Conservation (phyloP, 73 alveolate species). For the Paraurostyla sp. region DNA sequence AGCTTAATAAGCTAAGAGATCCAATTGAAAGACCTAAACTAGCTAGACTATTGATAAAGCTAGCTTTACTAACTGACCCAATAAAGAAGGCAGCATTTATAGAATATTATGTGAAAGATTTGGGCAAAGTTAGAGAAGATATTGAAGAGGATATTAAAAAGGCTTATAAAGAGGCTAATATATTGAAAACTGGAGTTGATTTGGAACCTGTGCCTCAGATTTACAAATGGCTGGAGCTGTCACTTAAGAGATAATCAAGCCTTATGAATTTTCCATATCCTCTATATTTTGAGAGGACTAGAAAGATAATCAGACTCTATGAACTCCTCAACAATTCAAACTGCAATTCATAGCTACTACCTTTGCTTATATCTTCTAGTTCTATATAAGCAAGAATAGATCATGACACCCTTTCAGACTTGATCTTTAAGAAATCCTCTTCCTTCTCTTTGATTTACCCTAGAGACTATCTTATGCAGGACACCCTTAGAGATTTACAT, state of each 20-base stretch:
- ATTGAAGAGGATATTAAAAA: slow-evolving; percentile 13
- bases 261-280: slow-evolving; percentile 10
- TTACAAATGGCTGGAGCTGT: not conserved
- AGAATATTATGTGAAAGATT: slow-evolving; percentile 61
- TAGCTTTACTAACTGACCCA: slow-evolving; percentile 39
- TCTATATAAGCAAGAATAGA: not conserved
- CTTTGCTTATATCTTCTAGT: not conserved
- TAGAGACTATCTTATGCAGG: slow-evolving; percentile 14
- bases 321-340: slow-evolving; percentile 48
- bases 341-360: not conserved
- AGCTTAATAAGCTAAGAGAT: slow-evolving; percentile 57
- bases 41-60: slow-evolving; percentile 41
- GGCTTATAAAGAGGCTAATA: slow-evolving; percentile 42
- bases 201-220: slow-evolving; percentile 50
- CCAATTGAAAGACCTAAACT: not conserved
- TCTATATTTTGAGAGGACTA: slow-evolving; percentile 65
- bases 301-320: slow-evolving; percentile 67
- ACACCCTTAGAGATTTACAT: slow-evolving; percentile 1
- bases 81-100: slow-evolving; percentile 52
- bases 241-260: not conserved
- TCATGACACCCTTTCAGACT: not conserved
- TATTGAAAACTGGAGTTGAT: slow-evolving; percentile 15
- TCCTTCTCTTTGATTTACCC: not conserved
- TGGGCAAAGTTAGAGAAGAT: not conserved
- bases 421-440: not conserved